Evolutionary conservation across 139 green algal species (phyloP), one percentile per base, ranked within the genome.

Genomic region (Chlamydomonas urium): DNA sequence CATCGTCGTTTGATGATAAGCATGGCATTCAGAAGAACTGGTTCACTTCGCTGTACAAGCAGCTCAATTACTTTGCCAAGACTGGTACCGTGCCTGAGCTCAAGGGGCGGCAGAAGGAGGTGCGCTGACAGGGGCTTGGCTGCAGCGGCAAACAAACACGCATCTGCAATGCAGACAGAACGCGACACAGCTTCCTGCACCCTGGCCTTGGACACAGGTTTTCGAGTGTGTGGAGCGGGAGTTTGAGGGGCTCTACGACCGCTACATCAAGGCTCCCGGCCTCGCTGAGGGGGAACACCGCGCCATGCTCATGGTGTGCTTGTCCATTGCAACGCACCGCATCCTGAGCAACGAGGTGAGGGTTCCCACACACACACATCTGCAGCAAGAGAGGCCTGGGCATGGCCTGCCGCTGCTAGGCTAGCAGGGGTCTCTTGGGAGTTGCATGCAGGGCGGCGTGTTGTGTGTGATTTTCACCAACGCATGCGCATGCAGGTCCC

Each of bases 31-130:
- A 78, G 37, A 38, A 47, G 28, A 73, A 70, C 48, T 78, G 72
- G 72, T 78, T 78, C 63, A 78, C 72, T 23, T 38, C 72, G 1
- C 38, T 78, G 31, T 78, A 78, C 72, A 78, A 78, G 72, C 72
- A 78, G 72, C 72, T 78, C 5, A 78, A 78, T 26, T 78, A 78
- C 65, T 60, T 73, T 34, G 26, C 50, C 6, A 78, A 78, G 37
- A 78, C 65, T 8, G 72, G 72, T 1, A 17, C 31, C 1, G 72
- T 78, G 8, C 50, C 35, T 4, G 31, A 28, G 10, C 28, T 78
- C 14, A 73, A 47, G 65, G 72, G 65, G 1, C 38, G 72, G 36
- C 72, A 78, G 37, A 61, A 45, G 60, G 26, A 67, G 60, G 60
- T 67, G 33, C 19, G 53, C 10, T 50, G 42, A 50, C 14, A n/a